A percentile compares a stretch with the other conserved stretches of the same genome.
These are phyloP conservation scores for Hericium coralloides DNA, from an alignment of 768 basidiomycete species.

Conservation along the genomic window DNA sequence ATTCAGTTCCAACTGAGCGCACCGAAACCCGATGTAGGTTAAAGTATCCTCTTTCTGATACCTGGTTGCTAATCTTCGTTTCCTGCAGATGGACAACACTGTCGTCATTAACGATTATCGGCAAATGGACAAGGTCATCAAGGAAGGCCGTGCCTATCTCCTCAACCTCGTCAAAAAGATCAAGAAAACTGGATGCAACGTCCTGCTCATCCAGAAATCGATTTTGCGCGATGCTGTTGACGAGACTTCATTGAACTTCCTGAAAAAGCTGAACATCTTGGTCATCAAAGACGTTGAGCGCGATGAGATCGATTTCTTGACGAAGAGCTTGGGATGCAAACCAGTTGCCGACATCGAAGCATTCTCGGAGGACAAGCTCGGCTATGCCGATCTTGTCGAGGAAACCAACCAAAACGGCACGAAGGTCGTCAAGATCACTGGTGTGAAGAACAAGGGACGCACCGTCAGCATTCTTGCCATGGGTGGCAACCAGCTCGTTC, in stretches of 20 bases:
- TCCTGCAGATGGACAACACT: conserved; percentile 92
- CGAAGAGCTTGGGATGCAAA: conserved; percentile 90
- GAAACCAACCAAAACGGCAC: conserved; percentile 75
- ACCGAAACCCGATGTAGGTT: conserved; percentile 90
- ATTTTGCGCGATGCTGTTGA: conserved; percentile 99
- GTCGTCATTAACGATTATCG: conserved; percentile 99
- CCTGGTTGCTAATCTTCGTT: conserved; percentile 7
- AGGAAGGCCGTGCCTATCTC: conserved; percentile 96
- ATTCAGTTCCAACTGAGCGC: conserved; percentile 98
- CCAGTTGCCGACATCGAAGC: conserved; percentile 96
- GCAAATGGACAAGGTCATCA: conserved; percentile 99
- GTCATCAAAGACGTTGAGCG: conserved; percentile 97
- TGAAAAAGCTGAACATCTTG: conserved; percentile 93
- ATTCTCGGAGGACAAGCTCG: conserved; percentile 96
- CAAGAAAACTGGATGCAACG: conserved; percentile 99
- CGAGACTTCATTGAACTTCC: conserved; percentile 93
- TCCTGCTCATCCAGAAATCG: conserved; percentile 97
- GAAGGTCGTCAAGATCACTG: conserved; percentile 91
- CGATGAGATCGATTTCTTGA: conserved; percentile 96
- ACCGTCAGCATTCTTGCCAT: conserved; percentile 95
- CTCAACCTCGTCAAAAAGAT: conserved; percentile 99
- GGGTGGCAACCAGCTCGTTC: conserved; percentile 84
- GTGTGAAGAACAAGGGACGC: conserved; percentile 88
- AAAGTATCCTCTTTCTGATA: not conserved
- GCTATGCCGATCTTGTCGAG: conserved; percentile 92